These are phyloP conservation scores for Clavaria fumosa DNA, from an alignment of 768 basidiomycete genomes.

Conservation along the genomic window DNA sequence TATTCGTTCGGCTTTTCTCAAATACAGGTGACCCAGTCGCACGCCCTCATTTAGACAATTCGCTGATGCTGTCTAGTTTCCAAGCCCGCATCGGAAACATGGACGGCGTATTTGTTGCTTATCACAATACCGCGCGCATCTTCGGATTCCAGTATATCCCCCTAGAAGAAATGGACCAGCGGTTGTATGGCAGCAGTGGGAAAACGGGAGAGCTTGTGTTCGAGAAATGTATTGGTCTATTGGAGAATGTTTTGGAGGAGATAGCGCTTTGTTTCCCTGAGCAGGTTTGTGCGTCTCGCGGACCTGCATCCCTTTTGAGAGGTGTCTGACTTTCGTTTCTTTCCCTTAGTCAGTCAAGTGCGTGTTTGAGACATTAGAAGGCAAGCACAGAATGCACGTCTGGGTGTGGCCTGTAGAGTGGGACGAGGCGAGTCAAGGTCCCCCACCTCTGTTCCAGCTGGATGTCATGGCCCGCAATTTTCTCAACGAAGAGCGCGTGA, in stretches of 20 bases:
- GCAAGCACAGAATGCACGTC: slow-evolving; percentile 31
- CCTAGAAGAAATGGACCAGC: slow-evolving; percentile 73
- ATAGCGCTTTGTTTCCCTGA: slow-evolving; percentile 45
- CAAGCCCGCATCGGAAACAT: slow-evolving; percentile 94
- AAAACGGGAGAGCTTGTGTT: slow-evolving; percentile 69
- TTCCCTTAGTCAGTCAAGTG: slow-evolving; percentile 35
- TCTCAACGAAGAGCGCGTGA: slow-evolving; percentile 22
- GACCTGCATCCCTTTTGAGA: slow-evolving; percentile 1
- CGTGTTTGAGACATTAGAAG: slow-evolving; percentile 42
- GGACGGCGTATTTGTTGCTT: slow-evolving; percentile 86
- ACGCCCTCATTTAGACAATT: background rate
- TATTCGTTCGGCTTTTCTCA: slow-evolving; percentile 84
- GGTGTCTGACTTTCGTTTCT: slow-evolving; percentile 1
- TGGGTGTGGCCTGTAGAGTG: slow-evolving; percentile 52
- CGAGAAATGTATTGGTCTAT: slow-evolving; percentile 48
- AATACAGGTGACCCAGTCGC: slow-evolving; percentile 49
- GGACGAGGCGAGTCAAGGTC: slow-evolving; percentile 23
- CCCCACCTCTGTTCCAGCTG: slow-evolving; percentile 41
- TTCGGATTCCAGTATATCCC: slow-evolving; percentile 94
- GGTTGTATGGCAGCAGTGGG: slow-evolving; percentile 48
- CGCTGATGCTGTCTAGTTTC: slow-evolving; percentile 35
- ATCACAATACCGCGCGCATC: slow-evolving; percentile 73
- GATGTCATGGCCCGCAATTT: slow-evolving; percentile 33
- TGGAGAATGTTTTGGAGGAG: slow-evolving; percentile 53
- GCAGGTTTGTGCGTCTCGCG: slow-evolving; percentile 32